Base-by-base conservation (phyloP, 1,284 basidiomycete genomes). In the Rhodotorula sp. region DNA sequence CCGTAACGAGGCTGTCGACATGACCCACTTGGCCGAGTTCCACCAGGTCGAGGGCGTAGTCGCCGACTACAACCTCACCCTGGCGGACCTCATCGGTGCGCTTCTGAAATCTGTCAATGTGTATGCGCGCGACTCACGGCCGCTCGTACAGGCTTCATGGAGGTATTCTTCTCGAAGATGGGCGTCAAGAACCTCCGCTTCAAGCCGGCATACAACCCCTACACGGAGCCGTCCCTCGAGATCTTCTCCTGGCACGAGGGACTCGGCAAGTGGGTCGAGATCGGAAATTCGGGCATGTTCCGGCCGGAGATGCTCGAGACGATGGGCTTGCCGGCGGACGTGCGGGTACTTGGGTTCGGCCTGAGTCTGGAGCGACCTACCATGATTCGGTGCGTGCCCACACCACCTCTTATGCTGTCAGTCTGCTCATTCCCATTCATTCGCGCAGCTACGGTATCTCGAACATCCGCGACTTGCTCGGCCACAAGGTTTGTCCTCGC, bases 21-120 rank as follows among this genome's bases (percentile, higher is more conserved):
- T 94, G 48, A 99, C 96, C n/a, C 96, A 99, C 83, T 80, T 99
- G 70, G 96, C 96, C 26, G 96, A 99, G 82, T 99, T 99, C 85
- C 95, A 99, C 80, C 96, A 99, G 82, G 96, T 99, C 20, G 96
- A 99, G 82, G 96, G 96, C 68, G 95, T 99, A 57, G 94, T 99
- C 22, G 96, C 96, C 22, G 96, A 99, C 82, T 87, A 89, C 76
- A 87, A 89, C 71, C 84, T 99, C 70, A 99, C 95, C 3, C 84
- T 99, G n/a, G 96, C 94, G 24, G 94, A 99, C 80, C 83, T 99
- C 69, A 97, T 99, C 76, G 94, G 94, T 92, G 73, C 60, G 83
- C 75, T n/a, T n/a, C n/a, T n/a, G n/a, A n/a, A n/a, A n/a, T n/a
- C n/a, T n/a, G n/a, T n/a, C n/a, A n/a, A n/a, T n/a, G n/a, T n/a